These are phyloP conservation scores for Eragrostis tef DNA, from an alignment of 202 grass and related monocot species.

Conservation along the genomic window DNA sequence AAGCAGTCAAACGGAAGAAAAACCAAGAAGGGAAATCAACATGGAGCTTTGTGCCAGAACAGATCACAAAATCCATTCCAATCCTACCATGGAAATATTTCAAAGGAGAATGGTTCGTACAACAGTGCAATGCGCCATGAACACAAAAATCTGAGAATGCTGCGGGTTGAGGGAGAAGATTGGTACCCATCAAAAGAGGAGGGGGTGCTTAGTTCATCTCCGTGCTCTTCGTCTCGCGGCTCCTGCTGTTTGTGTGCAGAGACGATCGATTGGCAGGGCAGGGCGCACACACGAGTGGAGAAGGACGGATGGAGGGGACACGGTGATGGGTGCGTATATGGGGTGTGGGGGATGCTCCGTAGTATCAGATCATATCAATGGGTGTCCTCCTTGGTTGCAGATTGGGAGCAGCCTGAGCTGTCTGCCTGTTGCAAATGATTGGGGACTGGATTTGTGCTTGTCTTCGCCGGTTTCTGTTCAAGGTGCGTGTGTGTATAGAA, in stretches of 20 bases:
- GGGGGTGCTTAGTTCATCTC: neutral
- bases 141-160: neutral
- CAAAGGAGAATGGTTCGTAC: neutral
- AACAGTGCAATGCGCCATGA: neutral
- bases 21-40: neutral
- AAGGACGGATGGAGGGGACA: neutral
- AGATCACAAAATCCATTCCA: neutral
- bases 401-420: slow-evolving; percentile 38
- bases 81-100: neutral
- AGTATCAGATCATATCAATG: neutral
- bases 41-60: slow-evolving; percentile 13
- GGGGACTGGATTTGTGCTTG: slow-evolving; percentile 26
- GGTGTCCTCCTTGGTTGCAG: slow-evolving; percentile 7
- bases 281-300: slow-evolving; percentile 36
- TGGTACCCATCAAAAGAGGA: slow-evolving; percentile 44
- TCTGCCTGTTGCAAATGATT: slow-evolving; percentile 41
- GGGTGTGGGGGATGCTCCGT: slow-evolving; percentile 29
- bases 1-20: neutral
- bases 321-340: slow-evolving; percentile 26
- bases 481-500: neutral
- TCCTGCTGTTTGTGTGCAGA: neutral
- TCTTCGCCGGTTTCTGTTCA: neutral
- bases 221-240: neutral
- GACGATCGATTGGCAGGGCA: neutral
- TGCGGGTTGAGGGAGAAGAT: neutral